Conservation (phyloP, 306 rosid species). For the Sesbania bispinosa region DNA sequence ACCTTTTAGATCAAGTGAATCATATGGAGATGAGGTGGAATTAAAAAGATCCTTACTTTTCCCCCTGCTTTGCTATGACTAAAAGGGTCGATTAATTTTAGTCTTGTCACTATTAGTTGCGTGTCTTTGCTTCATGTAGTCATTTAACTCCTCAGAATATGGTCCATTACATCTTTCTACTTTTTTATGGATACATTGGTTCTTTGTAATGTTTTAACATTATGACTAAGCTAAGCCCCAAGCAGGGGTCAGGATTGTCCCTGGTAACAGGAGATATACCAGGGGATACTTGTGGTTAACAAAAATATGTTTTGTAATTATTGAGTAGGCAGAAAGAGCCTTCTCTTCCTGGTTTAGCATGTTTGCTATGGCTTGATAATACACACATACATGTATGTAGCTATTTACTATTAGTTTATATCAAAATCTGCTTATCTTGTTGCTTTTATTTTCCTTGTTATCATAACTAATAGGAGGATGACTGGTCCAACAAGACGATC, state of each 20-base stretch:
- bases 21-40: background rate
- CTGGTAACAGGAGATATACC: no score
- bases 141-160: background rate
- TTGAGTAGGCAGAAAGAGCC: no score
- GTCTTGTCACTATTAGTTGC: background rate
- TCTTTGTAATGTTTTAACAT: no score
- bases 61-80: background rate
- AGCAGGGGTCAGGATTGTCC: no score
- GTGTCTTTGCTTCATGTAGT: background rate
- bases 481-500: conserved; percentile 43
- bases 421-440: background rate
- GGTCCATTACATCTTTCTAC: background rate
- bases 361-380: background rate
- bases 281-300: no score
- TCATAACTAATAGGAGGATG: conserved; percentile 23
- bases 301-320: no score
- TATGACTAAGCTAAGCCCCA: no score
- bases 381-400: background rate
- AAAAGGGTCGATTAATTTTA: background rate
- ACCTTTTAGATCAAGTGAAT: no score
- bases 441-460: background rate
- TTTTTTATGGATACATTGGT: no score
- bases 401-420: background rate
- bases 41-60: background rate
- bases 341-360: background rate